Evolutionary conservation across 805 yeast genomes (phyloP), one percentile per base, ranked within the genome.

Genomic region (Yarrowia sp.): DNA sequence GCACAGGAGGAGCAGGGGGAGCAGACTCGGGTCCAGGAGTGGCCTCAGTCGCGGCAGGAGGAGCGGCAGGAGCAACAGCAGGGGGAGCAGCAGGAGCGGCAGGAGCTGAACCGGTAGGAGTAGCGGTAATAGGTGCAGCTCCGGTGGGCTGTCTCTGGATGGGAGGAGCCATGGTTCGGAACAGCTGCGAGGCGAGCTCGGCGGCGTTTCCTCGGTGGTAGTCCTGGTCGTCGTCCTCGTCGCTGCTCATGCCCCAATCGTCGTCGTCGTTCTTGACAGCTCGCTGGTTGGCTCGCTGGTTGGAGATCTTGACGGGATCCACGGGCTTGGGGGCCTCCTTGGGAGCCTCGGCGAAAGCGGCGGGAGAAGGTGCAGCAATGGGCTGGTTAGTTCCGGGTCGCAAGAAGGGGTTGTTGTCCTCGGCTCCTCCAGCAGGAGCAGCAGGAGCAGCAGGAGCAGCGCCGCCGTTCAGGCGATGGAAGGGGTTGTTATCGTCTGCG

Each of bases 101-200:
- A 15, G 69, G 61, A 14, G 69, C 46, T 3, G 65, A 16, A 35
- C 52, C 52, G 11, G 65, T 45, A 59, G 65, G 65, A 45, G 65
- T 43, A 15, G 65, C 52, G 1, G 67, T 64, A 2, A 69, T n/a
- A 8, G 46, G 69, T 4, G 69, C 43, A 10, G 68, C 45, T 26
- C 69, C 70, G 16, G 73, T 65, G 3, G 76, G 74, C 38, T 74
- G 70, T 36, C 74, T 74, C 4, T 74, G 66, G 10, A 41, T 45
- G 10, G 71, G 70, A 40, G 75, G 72, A 40, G 76, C 82, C 83
- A 81, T 81, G 8, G 81, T 77, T 10, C 83, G 80, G 69, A 81
- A 81, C 69, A 81, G 72, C 70, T 80, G 70, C 26, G 82, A 79
- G 8, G 83, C 83, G 36, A 81, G 74, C 67, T 79, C 79, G 3